Evolutionary conservation across 345 rosid species (phyloP), one percentile per base, ranked within the genome.

Genomic region (Sonneratia caseolaris): DNA sequence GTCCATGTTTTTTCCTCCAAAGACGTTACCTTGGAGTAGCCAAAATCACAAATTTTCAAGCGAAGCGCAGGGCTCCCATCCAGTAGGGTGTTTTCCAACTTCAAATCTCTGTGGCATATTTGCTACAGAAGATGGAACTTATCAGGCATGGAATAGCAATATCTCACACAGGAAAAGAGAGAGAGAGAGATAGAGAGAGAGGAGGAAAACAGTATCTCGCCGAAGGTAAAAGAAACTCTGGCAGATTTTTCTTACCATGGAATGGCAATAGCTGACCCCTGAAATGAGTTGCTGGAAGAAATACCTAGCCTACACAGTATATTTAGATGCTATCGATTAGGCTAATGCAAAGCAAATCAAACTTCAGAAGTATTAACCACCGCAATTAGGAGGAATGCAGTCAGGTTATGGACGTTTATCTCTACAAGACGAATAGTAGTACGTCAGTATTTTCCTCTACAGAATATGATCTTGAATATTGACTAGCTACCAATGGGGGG

Each of bases 41-140:
- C 97, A 79, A 91, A 91, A 74, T 91, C 95, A 73, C 97, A 91
- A 59, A 91, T 87, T 82, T 91, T 91, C 72, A 91, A 74, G 64
- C 89, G 89, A 48, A 92, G 97, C 65, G 95, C 92, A 66, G 94
- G 89, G 83, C 97, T 91, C 56, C 97, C 97, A 81, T 91, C 97
- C 73, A 91, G 79, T 75, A 91, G 69, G 64, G 94, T 89, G 74
- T 91, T 91, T 79, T 91, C 97, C 82, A 91, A 75, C 79, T 91
- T 91, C 86, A 91, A 77, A 72, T 91, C 95, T 67, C 97, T 85
- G 61, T 91, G 97, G 71, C 95, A 91, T 68, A 91, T 86, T 91
- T 89, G 84, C 87, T 73, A 59, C 67, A 80, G 56, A 56, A 64
- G 7, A 69, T 19, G 66, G 24, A 66, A 68, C 56, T 7, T 35